A percentile compares a stretch with the other conserved stretches of the same genome.
phyloP scores from a whole-genome alignment of 2,329 filamentous ascomycete species.

The Fusarium pseudoanthophilum region DNA sequence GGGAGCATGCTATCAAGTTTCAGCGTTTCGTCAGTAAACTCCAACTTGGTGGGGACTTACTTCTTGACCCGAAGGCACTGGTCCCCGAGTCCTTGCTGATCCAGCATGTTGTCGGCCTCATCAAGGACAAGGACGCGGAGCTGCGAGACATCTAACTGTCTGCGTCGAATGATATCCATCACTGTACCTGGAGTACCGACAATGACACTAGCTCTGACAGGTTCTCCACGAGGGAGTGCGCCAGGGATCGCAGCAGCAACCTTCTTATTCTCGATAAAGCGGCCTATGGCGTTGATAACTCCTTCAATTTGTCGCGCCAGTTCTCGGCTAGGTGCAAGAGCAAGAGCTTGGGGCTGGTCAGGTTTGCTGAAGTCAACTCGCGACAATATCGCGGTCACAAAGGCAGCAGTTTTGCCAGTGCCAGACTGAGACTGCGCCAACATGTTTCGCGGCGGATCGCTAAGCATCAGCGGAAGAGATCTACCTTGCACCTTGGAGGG shows the following conservation, averaged over 20 bases:
- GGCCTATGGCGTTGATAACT: constrained; percentile 85
- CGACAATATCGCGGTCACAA: constrained; percentile 90
- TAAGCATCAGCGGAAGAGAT: constrained; percentile 87
- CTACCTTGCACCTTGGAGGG: constrained; percentile 98
- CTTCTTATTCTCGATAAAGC: constrained; percentile 79
- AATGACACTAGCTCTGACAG: constrained; percentile 80
- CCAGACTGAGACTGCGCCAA: constrained; percentile 99
- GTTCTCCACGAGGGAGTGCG: constrained; percentile 72
- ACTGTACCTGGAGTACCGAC: constrained; percentile 96
- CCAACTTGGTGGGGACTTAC: constrained; percentile 57
- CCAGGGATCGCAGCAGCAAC: constrained; percentile 88
- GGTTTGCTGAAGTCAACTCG: constrained; percentile 80
- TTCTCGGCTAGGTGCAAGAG: constrained; percentile 92
- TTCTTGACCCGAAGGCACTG: constrained; percentile 91
- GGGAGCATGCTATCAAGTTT: constrained; percentile 72
- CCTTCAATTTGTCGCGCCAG: constrained; percentile 92
- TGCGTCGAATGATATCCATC: constrained; percentile 83
- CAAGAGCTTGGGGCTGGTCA: constrained; percentile 82
- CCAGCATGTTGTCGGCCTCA: constrained; percentile 98
- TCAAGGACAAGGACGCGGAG: constrained; percentile 90
- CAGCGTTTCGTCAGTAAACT: constrained; percentile 39
- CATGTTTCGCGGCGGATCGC: constrained; percentile 89
- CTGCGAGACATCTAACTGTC: constrained; percentile 75
- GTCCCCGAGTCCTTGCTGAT: constrained; percentile 93
- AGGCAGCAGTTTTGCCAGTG: constrained; percentile 97